These are phyloP conservation scores for Musa itinerans DNA, from an alignment of 176 grass and related monocot species.

Conservation along the genomic window DNA sequence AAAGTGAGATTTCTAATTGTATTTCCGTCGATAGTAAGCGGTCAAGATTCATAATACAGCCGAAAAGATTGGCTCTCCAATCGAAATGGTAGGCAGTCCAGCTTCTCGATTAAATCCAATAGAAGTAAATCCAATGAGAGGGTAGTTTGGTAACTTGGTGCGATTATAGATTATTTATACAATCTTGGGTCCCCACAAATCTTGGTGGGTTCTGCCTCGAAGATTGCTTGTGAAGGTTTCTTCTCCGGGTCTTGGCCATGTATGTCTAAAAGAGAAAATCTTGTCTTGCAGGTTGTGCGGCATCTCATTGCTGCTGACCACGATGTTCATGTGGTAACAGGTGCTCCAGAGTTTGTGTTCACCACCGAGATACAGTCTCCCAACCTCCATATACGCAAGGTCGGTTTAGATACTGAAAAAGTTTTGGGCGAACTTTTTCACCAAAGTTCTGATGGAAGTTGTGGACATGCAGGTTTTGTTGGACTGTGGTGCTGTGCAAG, in stretches of 20 bases:
- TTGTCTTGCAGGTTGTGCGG: constrained; percentile 57
- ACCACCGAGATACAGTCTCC: constrained; percentile 71
- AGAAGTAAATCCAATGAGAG: too few species aligned
- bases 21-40: neutral
- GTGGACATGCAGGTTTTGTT: constrained; percentile 50
- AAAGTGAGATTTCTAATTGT: neutral
- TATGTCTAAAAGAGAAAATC: neutral
- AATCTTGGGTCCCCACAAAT: neutral
- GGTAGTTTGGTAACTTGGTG: neutral
- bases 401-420: constrained; percentile 9
- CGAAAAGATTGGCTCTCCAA: neutral
- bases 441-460: neutral
- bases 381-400: constrained; percentile 75
- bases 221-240: too few species aligned
- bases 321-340: constrained; percentile 89
- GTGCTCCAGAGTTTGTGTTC: constrained; percentile 89
- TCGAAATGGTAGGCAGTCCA: too few species aligned
- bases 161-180: neutral
- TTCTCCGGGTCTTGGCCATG: too few species aligned
- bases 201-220: neutral
- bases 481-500: constrained; percentile 96
- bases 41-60: neutral
- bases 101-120: neutral
- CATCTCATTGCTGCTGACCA: constrained; percentile 78
- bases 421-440: neutral